A percentile compares a stretch with the other conserved stretches of the same genome.
phyloP scores from a whole-genome alignment of 2,329 filamentous ascomycete genomes.

The Colletotrichum sp. region DNA sequence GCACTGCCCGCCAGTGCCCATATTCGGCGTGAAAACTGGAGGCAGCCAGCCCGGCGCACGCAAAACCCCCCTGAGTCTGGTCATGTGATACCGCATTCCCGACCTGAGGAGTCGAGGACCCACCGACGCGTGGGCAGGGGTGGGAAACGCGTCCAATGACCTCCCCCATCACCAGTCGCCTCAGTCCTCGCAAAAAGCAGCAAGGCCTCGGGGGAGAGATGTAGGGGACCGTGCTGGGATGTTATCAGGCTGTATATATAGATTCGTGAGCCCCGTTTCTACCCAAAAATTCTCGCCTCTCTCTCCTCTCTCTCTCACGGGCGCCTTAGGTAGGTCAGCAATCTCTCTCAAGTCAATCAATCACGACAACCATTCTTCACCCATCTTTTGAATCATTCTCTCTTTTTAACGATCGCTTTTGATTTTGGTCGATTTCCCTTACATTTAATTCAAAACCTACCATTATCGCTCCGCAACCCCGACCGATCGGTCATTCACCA shows the following conservation, averaged over 20 bases:
- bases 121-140: neutral
- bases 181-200: conserved; percentile 5
- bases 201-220: conserved; percentile 3
- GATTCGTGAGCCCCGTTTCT: conserved; percentile 9
- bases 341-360: neutral
- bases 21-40: neutral
- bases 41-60: neutral
- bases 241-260: conserved; percentile 16
- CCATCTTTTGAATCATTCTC: neutral
- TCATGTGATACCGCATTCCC: conserved; percentile 10
- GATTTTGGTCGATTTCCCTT: neutral
- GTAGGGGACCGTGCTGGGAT: conserved; percentile 16
- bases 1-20: conserved; percentile 4
- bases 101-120: neutral
- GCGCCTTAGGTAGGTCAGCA: conserved; percentile 37
- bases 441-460: neutral
- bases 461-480: neutral
- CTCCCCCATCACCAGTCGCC: conserved; percentile 12
- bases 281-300: conserved; percentile 18
- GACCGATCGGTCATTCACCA: neutral
- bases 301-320: conserved; percentile 17
- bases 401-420: neutral
- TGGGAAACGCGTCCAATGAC: conserved; percentile 18
- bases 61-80: neutral
- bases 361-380: neutral